Percentiles rank a stretch among this genome's conserved stretches.
Evolutionary conservation across 225 moss, liverwort and hornwort genomes (phyloP).

Genomic region (Polytrichum formosum): DNA sequence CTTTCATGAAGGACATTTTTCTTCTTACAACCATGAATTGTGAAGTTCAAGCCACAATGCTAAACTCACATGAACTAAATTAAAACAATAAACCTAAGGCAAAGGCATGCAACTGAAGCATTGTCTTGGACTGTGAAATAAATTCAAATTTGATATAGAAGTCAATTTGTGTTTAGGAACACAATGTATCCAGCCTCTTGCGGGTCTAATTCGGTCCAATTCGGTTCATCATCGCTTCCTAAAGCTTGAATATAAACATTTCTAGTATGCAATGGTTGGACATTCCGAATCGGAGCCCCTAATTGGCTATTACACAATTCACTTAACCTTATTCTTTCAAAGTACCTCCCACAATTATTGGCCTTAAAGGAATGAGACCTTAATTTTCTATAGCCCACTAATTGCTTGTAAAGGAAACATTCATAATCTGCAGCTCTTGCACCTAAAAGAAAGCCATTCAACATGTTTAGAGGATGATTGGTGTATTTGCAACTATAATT

Average conservation of each 20-base stretch:
- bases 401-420: constrained; percentile 8
- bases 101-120: too few species aligned
- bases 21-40: too few species aligned
- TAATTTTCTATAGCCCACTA: constrained; percentile 11
- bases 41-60: too few species aligned
- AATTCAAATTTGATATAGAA: too few species aligned
- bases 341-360: not conserved
- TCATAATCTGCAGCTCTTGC: constrained; percentile 21
- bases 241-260: constrained; percentile 21
- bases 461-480: too few species aligned
- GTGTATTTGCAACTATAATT: not conserved
- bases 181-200: constrained; percentile 13
- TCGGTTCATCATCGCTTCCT: not conserved
- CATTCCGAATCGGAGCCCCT: constrained; percentile 3
- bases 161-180: too few species aligned
- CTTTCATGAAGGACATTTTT: too few species aligned
- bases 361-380: constrained; percentile 2
- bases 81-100: too few species aligned
- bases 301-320: constrained; percentile 5
- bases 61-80: too few species aligned
- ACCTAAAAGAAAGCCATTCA: constrained; percentile 13
- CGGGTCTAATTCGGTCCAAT: constrained; percentile 29
- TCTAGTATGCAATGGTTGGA: constrained; percentile 3
- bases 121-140: too few species aligned
- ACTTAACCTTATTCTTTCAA: constrained; percentile 7